Evolutionary conservation across 257 asterid genomes (phyloP).

Genomic region (Eustoma russellianum): DNA sequence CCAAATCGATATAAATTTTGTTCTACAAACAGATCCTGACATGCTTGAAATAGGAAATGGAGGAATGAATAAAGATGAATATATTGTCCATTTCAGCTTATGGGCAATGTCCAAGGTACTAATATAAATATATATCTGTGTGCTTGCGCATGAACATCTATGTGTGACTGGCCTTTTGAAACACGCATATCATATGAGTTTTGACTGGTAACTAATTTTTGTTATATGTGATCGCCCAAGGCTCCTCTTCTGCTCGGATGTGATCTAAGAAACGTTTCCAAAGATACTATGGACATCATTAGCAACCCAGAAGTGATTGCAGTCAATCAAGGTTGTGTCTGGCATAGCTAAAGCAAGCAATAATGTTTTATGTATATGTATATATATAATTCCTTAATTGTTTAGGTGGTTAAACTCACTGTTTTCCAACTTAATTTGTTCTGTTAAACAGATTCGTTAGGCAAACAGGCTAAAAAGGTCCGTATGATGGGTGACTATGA

Average conservation of each 20-base stretch:
- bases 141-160: too few species aligned
- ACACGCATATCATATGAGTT: not conserved
- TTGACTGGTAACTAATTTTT: not conserved
- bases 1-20: not conserved
- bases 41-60: slow-evolving; percentile 97
- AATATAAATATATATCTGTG: not conserved
- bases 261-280: slow-evolving; percentile 51
- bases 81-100: slow-evolving; percentile 69
- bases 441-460: slow-evolving; percentile 43
- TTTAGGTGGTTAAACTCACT: not conserved
- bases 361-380: too few species aligned
- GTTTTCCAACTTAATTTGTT: not conserved
- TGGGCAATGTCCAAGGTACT: slow-evolving; percentile 88
- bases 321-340: slow-evolving; percentile 58
- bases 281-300: slow-evolving; percentile 50
- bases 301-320: slow-evolving; percentile 63
- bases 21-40: slow-evolving; percentile 53
- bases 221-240: slow-evolving; percentile 13
- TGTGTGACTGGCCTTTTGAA: too few species aligned
- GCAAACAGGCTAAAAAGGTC: slow-evolving; percentile 74
- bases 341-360: too few species aligned
- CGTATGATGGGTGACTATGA: slow-evolving; percentile 70
- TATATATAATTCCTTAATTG: too few species aligned
- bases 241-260: slow-evolving; percentile 91
- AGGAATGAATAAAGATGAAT: slow-evolving; percentile 80